Base-by-base conservation (phyloP, 805 yeast genomes). In the Saccharomyces jurei region DNA sequence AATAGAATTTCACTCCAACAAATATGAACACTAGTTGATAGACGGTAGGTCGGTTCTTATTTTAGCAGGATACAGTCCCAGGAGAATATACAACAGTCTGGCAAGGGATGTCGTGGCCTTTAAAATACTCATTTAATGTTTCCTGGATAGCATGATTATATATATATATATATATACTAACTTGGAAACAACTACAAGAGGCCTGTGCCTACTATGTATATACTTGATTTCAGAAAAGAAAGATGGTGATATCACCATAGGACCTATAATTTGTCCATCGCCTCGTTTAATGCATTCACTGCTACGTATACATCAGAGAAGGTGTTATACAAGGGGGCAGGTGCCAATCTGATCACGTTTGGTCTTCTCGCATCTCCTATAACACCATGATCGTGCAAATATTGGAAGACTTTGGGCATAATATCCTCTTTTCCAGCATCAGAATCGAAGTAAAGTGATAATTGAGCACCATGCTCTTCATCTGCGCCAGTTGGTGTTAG, bases 281-380 rank as follows among this genome's bases (percentile, higher is more conserved):
- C 75, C 29, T 74, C 75, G 21, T 81, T 70, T 3, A 89, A 62
- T 22, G 73, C 58, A 25, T 67, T 57, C 5, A 75, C 81, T 8
- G 82, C 82, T 2, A 61, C 53, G 36, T 63, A 72, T 13, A 87
- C 82, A 57, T 91, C 95, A 47, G 66, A 71, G 60, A 87, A 87
- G 1, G 87, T 81, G 63, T 89, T 91, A 73, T 91, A 91, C 49
- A 89, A 74, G 0, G 96, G 94, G 2, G 80, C 75, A 6, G 98
- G 97, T 0, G 96, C 92, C n/a, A 91, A 65, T 55, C 97, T 75
- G 44, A 92, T 82, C n/a, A 90, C 97, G 65, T 83, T 83, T 0
- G 97, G 97, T 65, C 89, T 77, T 66, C 98, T 78, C 65, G 91
- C 96, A 67, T 91, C 98, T 54, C 89, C 86, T 26, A 91, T 80